Conservation (phyloP, 116 monocot genomes). For the Iris pallida region DNA sequence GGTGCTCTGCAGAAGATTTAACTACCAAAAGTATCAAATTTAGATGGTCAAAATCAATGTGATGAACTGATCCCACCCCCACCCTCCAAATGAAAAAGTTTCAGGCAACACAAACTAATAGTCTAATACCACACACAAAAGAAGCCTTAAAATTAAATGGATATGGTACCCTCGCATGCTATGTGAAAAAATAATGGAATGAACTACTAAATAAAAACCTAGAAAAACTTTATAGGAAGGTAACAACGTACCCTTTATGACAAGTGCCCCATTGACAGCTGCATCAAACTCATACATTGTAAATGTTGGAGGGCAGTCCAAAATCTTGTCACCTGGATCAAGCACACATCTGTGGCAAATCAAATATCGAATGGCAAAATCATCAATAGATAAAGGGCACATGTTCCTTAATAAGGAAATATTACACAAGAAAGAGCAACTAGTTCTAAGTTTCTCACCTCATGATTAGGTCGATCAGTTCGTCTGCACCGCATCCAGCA, state of each 20-base stretch:
- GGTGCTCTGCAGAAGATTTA: background rate
- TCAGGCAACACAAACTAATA: no score
- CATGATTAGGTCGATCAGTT: slow-evolving; percentile 97
- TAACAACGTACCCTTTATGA: slow-evolving; percentile 59
- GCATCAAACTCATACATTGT: slow-evolving; percentile 99
- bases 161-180: no score
- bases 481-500: slow-evolving; percentile 97
- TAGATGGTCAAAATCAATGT: no score
- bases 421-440: background rate
- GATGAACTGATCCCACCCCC: no score
- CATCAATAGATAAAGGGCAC: background rate
- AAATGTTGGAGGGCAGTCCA: slow-evolving; percentile 98
- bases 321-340: slow-evolving; percentile 94
- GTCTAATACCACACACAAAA: no score
- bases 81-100: no score
- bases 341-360: slow-evolving; percentile 73
- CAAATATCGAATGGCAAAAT: background rate
- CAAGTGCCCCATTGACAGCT: slow-evolving; percentile 83
- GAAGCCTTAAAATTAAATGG: no score
- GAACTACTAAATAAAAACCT: no score
- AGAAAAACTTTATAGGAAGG: background rate
- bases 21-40: background rate
- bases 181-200: no score
- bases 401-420: background rate
- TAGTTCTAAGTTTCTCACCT: slow-evolving; percentile 38